phyloP scores from a whole-genome alignment of 495 filamentous ascomycete species.

The Aspergillus nanangensis region DNA sequence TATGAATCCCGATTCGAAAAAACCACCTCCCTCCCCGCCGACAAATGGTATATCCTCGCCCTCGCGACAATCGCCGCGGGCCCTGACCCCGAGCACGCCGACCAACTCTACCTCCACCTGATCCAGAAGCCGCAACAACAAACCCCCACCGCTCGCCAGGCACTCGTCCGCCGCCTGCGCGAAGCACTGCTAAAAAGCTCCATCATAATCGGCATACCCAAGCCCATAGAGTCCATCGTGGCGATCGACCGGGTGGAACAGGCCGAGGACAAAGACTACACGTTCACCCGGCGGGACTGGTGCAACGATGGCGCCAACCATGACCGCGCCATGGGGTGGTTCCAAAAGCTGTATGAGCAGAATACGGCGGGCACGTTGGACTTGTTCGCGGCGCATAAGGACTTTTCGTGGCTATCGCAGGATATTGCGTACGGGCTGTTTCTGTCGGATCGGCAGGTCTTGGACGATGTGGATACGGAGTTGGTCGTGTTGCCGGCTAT shows the following conservation, averaged over 20 bases:
- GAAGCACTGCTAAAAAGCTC: constrained; percentile 49
- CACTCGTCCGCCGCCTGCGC: constrained; percentile 45
- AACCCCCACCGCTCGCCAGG: constrained; percentile 33
- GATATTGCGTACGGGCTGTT: constrained; percentile 56
- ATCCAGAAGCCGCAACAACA: constrained; percentile 34
- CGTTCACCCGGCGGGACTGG: constrained; percentile 37
- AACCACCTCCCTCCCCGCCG: constrained; percentile 39
- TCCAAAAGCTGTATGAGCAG: constrained; percentile 37
- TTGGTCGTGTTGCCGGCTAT: constrained; percentile 51
- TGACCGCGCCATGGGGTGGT: constrained; percentile 39
- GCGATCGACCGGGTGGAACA: constrained; percentile 43
- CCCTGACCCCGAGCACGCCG: constrained; percentile 41
- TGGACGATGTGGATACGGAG: constrained; percentile 51
- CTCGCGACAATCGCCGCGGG: constrained; percentile 40
- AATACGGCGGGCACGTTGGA: constrained; percentile 35
- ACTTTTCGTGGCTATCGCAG: constrained; percentile 37
- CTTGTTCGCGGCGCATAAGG: constrained; percentile 45
- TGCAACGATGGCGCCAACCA: constrained; percentile 43
- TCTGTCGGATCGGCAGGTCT: constrained; percentile 47
- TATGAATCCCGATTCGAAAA: constrained; percentile 47
- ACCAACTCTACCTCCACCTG: constrained; percentile 47
- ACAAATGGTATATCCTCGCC: constrained; percentile 56
- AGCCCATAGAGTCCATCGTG: constrained; percentile 47
- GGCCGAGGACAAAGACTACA: constrained; percentile 49
- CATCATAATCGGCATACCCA: constrained; percentile 49